Base-by-base conservation (phyloP, 352 stramenopile genomes). In the Peronospora tabacina region DNA sequence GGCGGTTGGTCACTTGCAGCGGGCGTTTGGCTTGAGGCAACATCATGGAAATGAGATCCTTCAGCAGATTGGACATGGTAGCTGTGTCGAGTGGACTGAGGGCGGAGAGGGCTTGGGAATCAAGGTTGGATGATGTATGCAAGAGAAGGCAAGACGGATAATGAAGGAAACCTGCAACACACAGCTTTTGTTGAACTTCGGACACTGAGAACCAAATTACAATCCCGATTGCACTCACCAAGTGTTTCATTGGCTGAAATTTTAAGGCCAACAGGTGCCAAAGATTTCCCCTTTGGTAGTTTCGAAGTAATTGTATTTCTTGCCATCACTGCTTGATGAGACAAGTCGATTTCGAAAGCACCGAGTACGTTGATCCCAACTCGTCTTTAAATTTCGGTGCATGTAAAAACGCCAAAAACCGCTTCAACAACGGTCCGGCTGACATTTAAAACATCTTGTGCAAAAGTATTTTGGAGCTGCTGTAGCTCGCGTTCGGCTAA, bases 41-140 rank as follows among this genome's bases (percentile, higher is more conserved):
- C 48, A 72, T 41, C 49, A 63, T 61, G 28, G 58, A 60, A 48
- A 70, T 55, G 56, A 82, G 47, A 35, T 79, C 72, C 68, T 64
- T 66, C 22, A 81, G 55, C 30, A 61, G 52, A 44, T 55, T 73
- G 41, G 70, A 61, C 70, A 84, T 87, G 22, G 20, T 60, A 17
- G 30, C 1, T n/a, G 36, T 28, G 17, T 37, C 8, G 28, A 26
- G 1, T 5, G 26, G 42, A 41, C 16, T 41, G 37, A 17, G 61
- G 15, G 13, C 15, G 7, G 16, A 35, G 12, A 34, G n/a, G 26
- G 11, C 7, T 8, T 22, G 16, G 17, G 5, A 4, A 16, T 52
- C 33, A 17, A 28, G 17, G 4, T 42, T 46, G 26, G n/a, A 50
- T 47, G 40, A 72, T 66, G 34, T 37, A 38, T 12, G 50, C 52